Conservation (phyloP, 2,329 filamentous ascomycete genomes). For the Grosmannia clavigera region DNA sequence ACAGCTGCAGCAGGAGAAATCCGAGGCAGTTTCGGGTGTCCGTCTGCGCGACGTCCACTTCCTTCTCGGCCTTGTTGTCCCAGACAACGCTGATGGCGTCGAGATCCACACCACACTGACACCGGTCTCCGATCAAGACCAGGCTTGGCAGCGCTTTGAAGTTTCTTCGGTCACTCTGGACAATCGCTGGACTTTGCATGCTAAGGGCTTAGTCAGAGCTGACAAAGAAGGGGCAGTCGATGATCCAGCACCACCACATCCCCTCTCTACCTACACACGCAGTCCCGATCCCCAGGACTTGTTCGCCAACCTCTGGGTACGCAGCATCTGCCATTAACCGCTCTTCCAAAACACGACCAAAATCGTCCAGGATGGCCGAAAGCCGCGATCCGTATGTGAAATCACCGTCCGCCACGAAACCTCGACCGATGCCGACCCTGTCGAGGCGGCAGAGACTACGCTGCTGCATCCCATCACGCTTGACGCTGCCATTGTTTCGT, state of each 20-base stretch:
- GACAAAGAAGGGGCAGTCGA: not conserved
- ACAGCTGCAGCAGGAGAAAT: constrained; percentile 16
- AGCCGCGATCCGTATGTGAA: constrained; percentile 10
- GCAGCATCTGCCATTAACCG: constrained; percentile 14
- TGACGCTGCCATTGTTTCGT: constrained; percentile 1
- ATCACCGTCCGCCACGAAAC: constrained; percentile 8
- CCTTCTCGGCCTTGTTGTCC: not conserved
- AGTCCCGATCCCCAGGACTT: not conserved
- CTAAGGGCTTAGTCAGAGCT: not conserved
- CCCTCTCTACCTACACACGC: constrained; percentile 12
- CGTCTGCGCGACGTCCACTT: not conserved
- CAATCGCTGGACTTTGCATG: not conserved
- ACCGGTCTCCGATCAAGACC: not conserved
- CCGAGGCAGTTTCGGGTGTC: not conserved
- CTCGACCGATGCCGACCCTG: constrained; percentile 9
- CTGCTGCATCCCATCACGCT: constrained; percentile 9
- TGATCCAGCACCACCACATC: not conserved
- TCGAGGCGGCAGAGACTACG: not conserved
- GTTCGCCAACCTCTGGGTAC: constrained; percentile 4
- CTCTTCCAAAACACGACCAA: constrained; percentile 14
- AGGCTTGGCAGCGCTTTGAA: not conserved
- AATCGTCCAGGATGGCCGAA: constrained; percentile 9
- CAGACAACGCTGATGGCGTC: not conserved
- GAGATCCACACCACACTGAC: not conserved
- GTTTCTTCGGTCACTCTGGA: not conserved